Evolutionary conservation across 2,329 filamentous ascomycete species (phyloP), one percentile per base, ranked within the genome.

Genomic region (Trichoderma atrobrunneum): DNA sequence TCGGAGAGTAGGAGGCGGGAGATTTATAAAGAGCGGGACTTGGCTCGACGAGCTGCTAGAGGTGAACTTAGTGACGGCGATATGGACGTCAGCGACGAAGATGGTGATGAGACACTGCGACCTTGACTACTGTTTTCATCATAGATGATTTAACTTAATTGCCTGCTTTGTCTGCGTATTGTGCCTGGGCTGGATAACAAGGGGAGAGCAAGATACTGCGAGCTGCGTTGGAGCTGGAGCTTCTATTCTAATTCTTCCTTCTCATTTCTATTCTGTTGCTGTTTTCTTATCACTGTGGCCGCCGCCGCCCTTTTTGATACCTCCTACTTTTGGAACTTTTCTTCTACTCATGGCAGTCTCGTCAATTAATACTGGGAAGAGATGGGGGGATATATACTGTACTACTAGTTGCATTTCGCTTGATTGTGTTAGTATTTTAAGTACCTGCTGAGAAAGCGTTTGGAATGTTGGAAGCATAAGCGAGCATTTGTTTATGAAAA

Each of bases 1-100:
- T 95, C 95, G 0, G 89, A 92, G 76, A 83, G 80, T 36, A 87
- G 90, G 70, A 94, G 92, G 79, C 87, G 88, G 60, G 91, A 91
- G 78, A 91, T 98, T 56, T 92, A 94, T 75, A 79, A 81, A 4
- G 89, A 91, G 80, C 81, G 89, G 68, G 87, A 87, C 54, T 79
- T 84, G 59, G 87, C 85, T 24, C 80, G 84, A 60, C 82, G 85
- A n/a, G 86, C 85, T 5, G 84, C 85, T 0, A 80, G 82, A 54
- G 86, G 86, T 26, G 84, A 86, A 48, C 76, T 85, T 24, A 81
- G 79, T 21, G 85, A 85, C 26, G 81, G 77, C 5, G 83, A 84
- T 1, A 79, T 81, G 76, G 80, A 81, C 6, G 75, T 78, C 65
- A 78, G 77, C 69, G 78, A 75, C 3, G 81, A 79, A 3, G 81